Conservation (phyloP, 495 filamentous ascomycete genomes). For the Hyphodiscus hymeniophilus region DNA sequence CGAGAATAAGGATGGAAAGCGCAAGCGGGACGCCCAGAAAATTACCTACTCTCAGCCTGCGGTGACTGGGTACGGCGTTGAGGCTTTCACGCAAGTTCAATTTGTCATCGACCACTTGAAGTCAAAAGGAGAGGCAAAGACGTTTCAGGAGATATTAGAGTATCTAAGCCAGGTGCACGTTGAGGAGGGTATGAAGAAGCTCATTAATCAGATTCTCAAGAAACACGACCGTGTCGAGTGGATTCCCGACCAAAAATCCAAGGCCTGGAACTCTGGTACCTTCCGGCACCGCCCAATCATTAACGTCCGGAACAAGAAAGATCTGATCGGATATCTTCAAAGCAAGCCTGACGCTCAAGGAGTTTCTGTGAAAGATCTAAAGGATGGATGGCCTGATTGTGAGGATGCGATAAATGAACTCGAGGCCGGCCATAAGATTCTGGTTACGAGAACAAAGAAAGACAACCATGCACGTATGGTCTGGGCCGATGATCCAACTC, state of each 20-base stretch:
- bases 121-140: conserved; percentile 60
- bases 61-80: conserved; percentile 65
- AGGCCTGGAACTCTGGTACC: conserved; percentile 50
- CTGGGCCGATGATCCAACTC: conserved; percentile 77
- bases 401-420: conserved; percentile 67
- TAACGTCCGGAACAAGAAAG: conserved; percentile 63
- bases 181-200: conserved; percentile 31
- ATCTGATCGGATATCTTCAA: conserved; percentile 73
- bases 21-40: conserved; percentile 43
- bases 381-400: conserved; percentile 88
- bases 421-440: conserved; percentile 67
- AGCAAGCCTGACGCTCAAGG: conserved; percentile 71
- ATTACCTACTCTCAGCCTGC: conserved; percentile 71
- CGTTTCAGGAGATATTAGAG: conserved; percentile 61
- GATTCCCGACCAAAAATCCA: conserved; percentile 49
- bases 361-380: conserved; percentile 75
- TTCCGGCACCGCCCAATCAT: conserved; percentile 71
- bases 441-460: conserved; percentile 87
- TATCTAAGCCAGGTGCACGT: conserved; percentile 62
- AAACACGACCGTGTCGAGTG: conserved; percentile 62
- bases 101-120: conserved; percentile 84
- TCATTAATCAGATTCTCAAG: conserved; percentile 37
- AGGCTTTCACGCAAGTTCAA: conserved; percentile 75
- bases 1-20: conserved; percentile 42
- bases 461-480: conserved; percentile 78